Base-by-base conservation (phyloP, 495 filamentous ascomycete species). In the Jackrogersella minutella region DNA sequence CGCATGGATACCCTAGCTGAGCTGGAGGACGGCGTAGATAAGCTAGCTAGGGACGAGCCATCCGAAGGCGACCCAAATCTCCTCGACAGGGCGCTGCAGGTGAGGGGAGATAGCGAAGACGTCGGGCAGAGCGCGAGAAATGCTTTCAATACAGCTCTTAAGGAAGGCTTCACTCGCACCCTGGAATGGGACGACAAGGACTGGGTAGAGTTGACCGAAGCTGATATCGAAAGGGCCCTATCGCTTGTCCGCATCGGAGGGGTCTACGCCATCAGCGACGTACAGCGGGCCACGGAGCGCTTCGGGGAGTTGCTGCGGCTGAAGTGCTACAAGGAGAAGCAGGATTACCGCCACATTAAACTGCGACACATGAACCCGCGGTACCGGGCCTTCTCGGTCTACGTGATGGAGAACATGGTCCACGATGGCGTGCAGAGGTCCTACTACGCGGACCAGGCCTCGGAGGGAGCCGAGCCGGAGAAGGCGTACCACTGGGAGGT, bases 301-400 rank as follows among this genome's bases (percentile, higher is more conserved):
- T 17, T 53, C 16, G 2, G 0, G 10, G 22, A 58, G 2, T 24
- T 60, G 7, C 13, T 66, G 5, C 5, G 19, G 14, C 39, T 60
- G 0, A 33, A 60, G 13, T 31, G 17, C 4, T 61, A 16, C 50
- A 14, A 4, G 11, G 31, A 4, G 0, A 21, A n/a, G 39, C 21
- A 34, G 17, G 63, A 66, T 16, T 10, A 0, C 3, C 40, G 13
- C 33, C 56, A 66, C 33, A 24, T 58, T 2, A 13, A 10, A 2
- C 26, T 67, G 0, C 6, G 4, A 1, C 26, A 37, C 36, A 68
- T 63, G 65, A 59, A 36, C 31, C 52, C 44, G 24, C 65, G 58
- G 21, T 58, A 68, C 31, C 19, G 49, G 14, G 58, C 65, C 17
- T 68, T 68, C 46, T 63, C 65, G 0, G 65, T 59, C 10, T 68